Base-by-base conservation (phyloP, 257 asterid species). In the Voacanga thouarsii region DNA sequence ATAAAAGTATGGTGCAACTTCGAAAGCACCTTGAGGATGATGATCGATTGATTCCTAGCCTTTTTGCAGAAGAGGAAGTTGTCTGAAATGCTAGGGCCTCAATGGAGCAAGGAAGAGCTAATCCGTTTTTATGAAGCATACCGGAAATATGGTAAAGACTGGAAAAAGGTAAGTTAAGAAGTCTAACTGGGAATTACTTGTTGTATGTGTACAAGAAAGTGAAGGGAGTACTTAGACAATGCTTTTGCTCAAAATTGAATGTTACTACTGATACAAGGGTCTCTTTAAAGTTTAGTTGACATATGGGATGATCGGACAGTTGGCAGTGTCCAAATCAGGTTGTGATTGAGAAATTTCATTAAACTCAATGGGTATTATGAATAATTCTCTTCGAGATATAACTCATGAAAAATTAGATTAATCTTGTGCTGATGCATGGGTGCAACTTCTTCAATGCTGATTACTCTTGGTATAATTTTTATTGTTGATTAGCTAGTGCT, bases 21-120 rank as follows among this genome's bases (percentile, higher is more conserved):
- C 16, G 15, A 51, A 23, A 21, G 43, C 41, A 24, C 59, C 28
- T 70, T 60, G 73, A 39, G 12, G 70, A 24, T 65, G 77, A 50
- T 5, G 14, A 10, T 61, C 59, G 12, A 5, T 33, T 47, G 37
- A 33, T 33, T 33, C 37, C 26, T 21, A 26, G 24, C 2, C 56
- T 64, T 76, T 75, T 79, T 80, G 85, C 90, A 94, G 98, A 94
- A 91, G 89, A 91, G 97, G 85, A 94, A 94, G 87, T 81, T 89
- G 82, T 72, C 92, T 77, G 92, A 89, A 84, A 84, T 88, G 97
- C 92, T 94, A 75, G 98, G 98, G 66, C 89, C 92, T 74, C 93
- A 89, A 47, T 94, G 98, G 98, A 87, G 86, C 76, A 84, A 82
- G 84, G 96, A 89, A 82, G 97, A 92, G 83, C 89, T 94, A 74